phyloP scores from a whole-genome alignment of 2,329 filamentous ascomycete genomes.

The Alternaria rosae region DNA sequence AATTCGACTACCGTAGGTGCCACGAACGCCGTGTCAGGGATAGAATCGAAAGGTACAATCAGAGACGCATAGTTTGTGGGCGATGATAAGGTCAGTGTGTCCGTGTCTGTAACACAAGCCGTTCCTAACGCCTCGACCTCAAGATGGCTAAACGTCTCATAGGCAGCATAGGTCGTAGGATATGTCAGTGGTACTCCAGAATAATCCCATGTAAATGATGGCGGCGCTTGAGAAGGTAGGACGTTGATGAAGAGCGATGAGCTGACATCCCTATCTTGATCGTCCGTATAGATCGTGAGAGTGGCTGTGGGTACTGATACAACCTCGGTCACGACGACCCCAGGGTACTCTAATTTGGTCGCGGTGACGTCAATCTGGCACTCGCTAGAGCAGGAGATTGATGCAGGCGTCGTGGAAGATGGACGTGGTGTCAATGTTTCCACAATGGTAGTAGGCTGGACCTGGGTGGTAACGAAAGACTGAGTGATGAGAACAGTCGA shows the following conservation, averaged over 20 bases:
- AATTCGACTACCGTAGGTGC: constrained; percentile 40
- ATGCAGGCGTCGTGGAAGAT: constrained; percentile 21
- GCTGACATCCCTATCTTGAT: constrained; percentile 18
- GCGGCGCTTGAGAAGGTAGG: constrained; percentile 18
- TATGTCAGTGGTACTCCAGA: constrained; percentile 37
- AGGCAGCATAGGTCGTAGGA: constrained; percentile 43
- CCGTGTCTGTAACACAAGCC: constrained; percentile 27
- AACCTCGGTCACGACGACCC: constrained; percentile 29
- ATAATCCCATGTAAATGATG: constrained; percentile 38
- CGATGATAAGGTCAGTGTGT: constrained; percentile 29
- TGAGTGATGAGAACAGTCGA: constrained; percentile 26
- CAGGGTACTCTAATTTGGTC: constrained; percentile 38
- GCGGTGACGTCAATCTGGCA: constrained; percentile 46
- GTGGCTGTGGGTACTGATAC: constrained; percentile 24
- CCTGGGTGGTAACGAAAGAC: constrained; percentile 24
- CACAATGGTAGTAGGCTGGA: constrained; percentile 32
- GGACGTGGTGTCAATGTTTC: constrained; percentile 29
- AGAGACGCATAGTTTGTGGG: constrained; percentile 39
- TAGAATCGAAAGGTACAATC: constrained; percentile 26
- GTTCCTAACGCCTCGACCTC: constrained; percentile 29
- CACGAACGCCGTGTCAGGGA: constrained; percentile 34
- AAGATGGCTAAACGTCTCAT: constrained; percentile 40
- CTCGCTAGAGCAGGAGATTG: constrained; percentile 32
- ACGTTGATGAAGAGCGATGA: constrained; percentile 19
- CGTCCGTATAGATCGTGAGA: constrained; percentile 32